These are phyloP conservation scores for Ophiocordyceps australis DNA, from an alignment of 2,329 filamentous ascomycete species.

Conservation along the genomic window DNA sequence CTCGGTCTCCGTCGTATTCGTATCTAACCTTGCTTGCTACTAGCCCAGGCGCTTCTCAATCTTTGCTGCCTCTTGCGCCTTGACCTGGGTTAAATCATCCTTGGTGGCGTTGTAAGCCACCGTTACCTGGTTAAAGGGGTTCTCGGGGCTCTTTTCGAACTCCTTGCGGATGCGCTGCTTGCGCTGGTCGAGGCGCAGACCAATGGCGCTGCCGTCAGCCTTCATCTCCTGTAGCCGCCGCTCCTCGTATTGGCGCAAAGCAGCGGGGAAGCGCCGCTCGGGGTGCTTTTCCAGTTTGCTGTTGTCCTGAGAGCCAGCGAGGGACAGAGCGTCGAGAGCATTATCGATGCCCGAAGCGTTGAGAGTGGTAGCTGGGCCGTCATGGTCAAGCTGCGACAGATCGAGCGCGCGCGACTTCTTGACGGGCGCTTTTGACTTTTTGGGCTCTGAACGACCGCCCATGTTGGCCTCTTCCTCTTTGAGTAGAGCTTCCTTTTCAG, in stretches of 20 bases:
- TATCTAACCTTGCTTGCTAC: no score
- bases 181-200: slow-evolving; percentile 67
- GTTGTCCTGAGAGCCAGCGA: slow-evolving; percentile 35
- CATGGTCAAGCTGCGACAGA: slow-evolving; percentile 54
- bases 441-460: slow-evolving; percentile 38
- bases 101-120: slow-evolving; percentile 60
- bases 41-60: slow-evolving; percentile 50
- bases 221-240: slow-evolving; percentile 71
- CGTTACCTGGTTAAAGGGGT: slow-evolving; percentile 79
- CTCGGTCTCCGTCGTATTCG: no score
- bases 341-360: slow-evolving; percentile 86
- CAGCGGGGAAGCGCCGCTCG: slow-evolving; percentile 73
- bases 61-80: slow-evolving; percentile 49
- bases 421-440: slow-evolving; percentile 48
- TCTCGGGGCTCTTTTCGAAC: slow-evolving; percentile 87
- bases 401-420: slow-evolving; percentile 60
- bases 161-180: slow-evolving; percentile 75
- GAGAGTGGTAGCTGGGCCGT: slow-evolving; percentile 38
- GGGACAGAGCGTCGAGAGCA: slow-evolving; percentile 67
- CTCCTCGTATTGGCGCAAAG: slow-evolving; percentile 69
- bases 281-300: slow-evolving; percentile 76
- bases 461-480: slow-evolving; percentile 62
- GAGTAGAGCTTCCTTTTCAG: slow-evolving; percentile 69
- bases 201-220: slow-evolving; percentile 51
- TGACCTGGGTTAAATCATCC: slow-evolving; percentile 55